phyloP scores from a whole-genome alignment of 129 eudicot genomes.

The Artemisia argyi region DNA sequence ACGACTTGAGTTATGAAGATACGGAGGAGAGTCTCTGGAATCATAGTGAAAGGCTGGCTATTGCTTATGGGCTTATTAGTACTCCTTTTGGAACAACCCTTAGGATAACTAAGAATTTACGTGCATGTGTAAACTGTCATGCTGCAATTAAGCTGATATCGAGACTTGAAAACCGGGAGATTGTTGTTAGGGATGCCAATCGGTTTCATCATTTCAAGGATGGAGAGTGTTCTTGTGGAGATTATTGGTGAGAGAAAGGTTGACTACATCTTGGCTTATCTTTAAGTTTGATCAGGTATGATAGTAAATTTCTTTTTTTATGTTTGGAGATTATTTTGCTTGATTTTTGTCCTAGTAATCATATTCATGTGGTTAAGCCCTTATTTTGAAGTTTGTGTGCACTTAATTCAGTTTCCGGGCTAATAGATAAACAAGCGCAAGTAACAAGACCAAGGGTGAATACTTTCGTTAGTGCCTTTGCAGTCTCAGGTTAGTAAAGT shows the following conservation, averaged over 20 bases:
- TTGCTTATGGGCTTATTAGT: constrained; percentile 62
- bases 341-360: background rate
- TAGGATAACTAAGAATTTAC: constrained; percentile 56
- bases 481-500: constrained; percentile 16
- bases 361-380: background rate
- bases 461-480: background rate
- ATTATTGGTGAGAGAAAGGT: constrained; percentile 52
- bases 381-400: constrained; percentile 4
- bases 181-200: constrained; percentile 61
- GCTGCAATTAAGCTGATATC: constrained; percentile 64
- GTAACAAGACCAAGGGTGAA: constrained; percentile 7
- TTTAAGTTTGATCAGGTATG: constrained; percentile 19
- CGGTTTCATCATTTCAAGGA: constrained; percentile 71
- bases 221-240: constrained; percentile 73
- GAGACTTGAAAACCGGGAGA: constrained; percentile 52
- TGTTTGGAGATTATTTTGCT: background rate
- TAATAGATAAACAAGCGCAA: background rate
- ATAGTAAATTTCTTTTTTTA: background rate
- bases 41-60: constrained; percentile 68
- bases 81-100: constrained; percentile 54
- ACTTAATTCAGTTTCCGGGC: background rate
- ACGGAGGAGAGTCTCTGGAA: constrained; percentile 58
- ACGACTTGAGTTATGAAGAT: constrained; percentile 73
- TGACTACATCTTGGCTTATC: constrained; percentile 19
- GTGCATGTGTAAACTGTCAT: constrained; percentile 77